A percentile compares a stretch with the other conserved stretches of the same genome.
These are phyloP conservation scores for Euphorbia corollata DNA, from an alignment of 441 rosid genomes.

Conservation along the genomic window DNA sequence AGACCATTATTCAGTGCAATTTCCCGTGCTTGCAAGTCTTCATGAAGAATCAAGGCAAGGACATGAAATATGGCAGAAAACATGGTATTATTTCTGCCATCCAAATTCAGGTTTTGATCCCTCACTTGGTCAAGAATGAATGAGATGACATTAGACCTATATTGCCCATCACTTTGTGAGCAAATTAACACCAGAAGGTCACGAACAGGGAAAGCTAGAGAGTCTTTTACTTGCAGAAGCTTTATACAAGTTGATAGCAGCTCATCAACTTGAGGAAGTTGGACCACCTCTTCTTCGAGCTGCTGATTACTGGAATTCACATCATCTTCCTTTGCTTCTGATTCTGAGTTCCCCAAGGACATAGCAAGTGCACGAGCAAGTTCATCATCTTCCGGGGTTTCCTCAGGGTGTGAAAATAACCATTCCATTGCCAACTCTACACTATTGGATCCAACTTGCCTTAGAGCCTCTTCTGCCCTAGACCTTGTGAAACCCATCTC, in stretches of 20 bases:
- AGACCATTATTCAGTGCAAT: conserved; percentile 70
- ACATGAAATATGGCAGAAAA: conserved; percentile 79
- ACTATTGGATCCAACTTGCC: conserved; percentile 91
- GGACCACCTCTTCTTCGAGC: conserved; percentile 69
- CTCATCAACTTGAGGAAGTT: conserved; percentile 88
- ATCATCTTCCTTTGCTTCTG: conserved; percentile 63
- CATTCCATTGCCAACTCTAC: conserved; percentile 99
- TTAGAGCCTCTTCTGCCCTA: conserved; percentile 95
- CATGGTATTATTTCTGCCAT: conserved; percentile 42
- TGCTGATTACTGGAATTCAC: conserved; percentile 36
- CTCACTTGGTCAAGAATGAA: conserved; percentile 73
- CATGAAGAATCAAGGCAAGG: conserved; percentile 87
- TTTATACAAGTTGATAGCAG: conserved; percentile 74
- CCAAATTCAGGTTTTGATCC: conserved; percentile 46
- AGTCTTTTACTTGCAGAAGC: conserved; percentile 89
- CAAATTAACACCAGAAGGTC: conserved; percentile 82
- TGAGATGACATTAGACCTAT: conserved; percentile 66
- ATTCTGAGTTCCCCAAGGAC: conserved; percentile 89
- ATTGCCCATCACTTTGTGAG: conserved; percentile 86
- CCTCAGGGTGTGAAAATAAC: conserved; percentile 94
- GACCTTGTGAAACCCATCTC: conserved; percentile 98
- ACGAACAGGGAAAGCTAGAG: conserved; percentile 82
- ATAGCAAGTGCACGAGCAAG: conserved; percentile 99
- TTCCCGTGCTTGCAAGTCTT: conserved; percentile 76
- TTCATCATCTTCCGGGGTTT: conserved; percentile 91